Percentiles rank a stretch among this genome's conserved stretches.
These are phyloP conservation scores for Botryotinia calthae DNA, from an alignment of 2,329 filamentous ascomycete genomes.

Conservation along the genomic window DNA sequence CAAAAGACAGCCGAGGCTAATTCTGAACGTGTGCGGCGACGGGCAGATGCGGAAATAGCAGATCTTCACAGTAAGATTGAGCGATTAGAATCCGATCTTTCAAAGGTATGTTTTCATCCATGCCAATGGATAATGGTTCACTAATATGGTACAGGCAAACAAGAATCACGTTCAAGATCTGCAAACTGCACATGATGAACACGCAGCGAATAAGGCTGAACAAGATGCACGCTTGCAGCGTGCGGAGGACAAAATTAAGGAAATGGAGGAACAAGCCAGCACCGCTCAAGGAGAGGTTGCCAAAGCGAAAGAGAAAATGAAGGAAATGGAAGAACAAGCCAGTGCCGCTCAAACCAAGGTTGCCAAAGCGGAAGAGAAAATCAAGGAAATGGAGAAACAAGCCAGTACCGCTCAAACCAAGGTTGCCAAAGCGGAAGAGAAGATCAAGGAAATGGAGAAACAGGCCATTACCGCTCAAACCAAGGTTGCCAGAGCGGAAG, in stretches of 20 bases:
- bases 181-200: slow-evolving; percentile 53
- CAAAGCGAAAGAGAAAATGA: slow-evolving; percentile 46
- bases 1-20: slow-evolving; percentile 51
- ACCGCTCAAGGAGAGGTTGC: slow-evolving; percentile 40
- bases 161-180: slow-evolving; percentile 61
- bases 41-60: slow-evolving; percentile 59
- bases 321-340: slow-evolving; percentile 36
- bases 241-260: slow-evolving; percentile 48
- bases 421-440: slow-evolving; percentile 42
- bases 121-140: background rate
- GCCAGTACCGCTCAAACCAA: slow-evolving; percentile 40
- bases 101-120: slow-evolving; percentile 48
- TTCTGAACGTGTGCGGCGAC: slow-evolving; percentile 47
- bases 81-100: slow-evolving; percentile 59
- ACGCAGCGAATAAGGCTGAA: slow-evolving; percentile 43
- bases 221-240: slow-evolving; percentile 31
- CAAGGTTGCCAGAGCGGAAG: slow-evolving; percentile 36
- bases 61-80: slow-evolving; percentile 60
- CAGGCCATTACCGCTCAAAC: slow-evolving; percentile 38
- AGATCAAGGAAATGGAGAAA: slow-evolving; percentile 43
- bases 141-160: slow-evolving; percentile 48
- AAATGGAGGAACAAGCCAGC: slow-evolving; percentile 31
- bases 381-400: slow-evolving; percentile 41
- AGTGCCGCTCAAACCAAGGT: slow-evolving; percentile 41
- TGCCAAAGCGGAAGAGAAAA: slow-evolving; percentile 43